Evolutionary conservation across 805 yeast species (phyloP).

Genomic region (Saccharomycopsis vini): DNA sequence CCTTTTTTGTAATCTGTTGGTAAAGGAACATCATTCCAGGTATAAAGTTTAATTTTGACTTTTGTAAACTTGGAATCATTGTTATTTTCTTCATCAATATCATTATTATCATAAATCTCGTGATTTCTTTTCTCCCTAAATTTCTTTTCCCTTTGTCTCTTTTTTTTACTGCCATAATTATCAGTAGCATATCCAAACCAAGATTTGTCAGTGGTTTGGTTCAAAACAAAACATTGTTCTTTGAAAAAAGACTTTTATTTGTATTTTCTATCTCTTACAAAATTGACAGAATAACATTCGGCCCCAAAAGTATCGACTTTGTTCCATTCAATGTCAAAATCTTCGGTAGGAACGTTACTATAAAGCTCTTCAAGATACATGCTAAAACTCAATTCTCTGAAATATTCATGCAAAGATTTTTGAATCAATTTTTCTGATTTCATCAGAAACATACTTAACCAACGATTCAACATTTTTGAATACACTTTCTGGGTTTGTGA

Average conservation of each 20-base stretch:
- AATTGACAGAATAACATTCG: no score
- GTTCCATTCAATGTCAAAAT: constrained; percentile 49
- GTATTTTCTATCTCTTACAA: no score
- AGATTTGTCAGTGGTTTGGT: constrained; percentile 39
- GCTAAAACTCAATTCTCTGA: constrained; percentile 50
- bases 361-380: constrained; percentile 54
- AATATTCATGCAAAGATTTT: constrained; percentile 43
- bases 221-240: constrained; percentile 52
- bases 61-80: no score
- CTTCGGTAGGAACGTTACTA: constrained; percentile 36
- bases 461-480: constrained; percentile 26
- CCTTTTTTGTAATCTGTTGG: no score
- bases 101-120: constrained; percentile 24
- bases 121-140: no score
- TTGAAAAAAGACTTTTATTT: no score
- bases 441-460: constrained; percentile 25
- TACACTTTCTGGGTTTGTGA: no score
- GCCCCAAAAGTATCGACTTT: no score
- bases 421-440: constrained; percentile 37
- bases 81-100: constrained; percentile 34
- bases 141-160: no score
- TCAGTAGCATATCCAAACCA: constrained; percentile 54
- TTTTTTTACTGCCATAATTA: no score
- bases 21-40: constrained; percentile 47
- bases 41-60: constrained; percentile 44